Base-by-base conservation (phyloP, 1,284 basidiomycete species). In the Cystobasidium pallidum region DNA sequence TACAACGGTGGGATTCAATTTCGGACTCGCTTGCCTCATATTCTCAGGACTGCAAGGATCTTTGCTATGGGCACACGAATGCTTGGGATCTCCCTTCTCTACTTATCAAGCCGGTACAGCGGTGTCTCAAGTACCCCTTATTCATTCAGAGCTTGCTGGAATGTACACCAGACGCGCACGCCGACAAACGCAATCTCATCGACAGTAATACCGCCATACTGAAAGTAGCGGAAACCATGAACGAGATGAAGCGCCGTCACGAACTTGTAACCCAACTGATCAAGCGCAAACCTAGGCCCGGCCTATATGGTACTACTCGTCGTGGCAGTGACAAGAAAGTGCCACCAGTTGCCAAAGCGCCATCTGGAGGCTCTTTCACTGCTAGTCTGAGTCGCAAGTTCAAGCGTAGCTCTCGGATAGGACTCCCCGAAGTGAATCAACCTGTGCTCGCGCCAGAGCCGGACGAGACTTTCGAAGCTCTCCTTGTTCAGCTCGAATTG, bases 71-170 rank as follows among this genome's bases (percentile, higher is more conserved):
- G 0, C 74, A 76, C 19, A 82, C 81, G 2, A 80, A 77, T 58
- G 81, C 82, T 2, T 83, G 82, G 82, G 81, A 83, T 64, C 75
- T 83, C 66, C 78, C 78, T 2, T 81, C 80, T 3, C 76, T 82
- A 15, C 77, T 83, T 49, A 83, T 83, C 79, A 83, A 83, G 74
- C 82, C 81, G 2, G 81, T 82, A 1, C 81, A 82, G 75, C 79
- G 81, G 4, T 80, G 78, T 80, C 76, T 74, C 59, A 81, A 80
- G 57, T 82, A 82, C 64, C 82, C 82, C 13, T 78, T 82, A 26
- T 79, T 82, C 8, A 75, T 82, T 34, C 77, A 79, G n/a, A 76
- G 81, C 64, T 80, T 82, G 55, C 64, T 81, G 21, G 76, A 76
- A 11, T 73, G 74, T n/a, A 82, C 82, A 1, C 75, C 77, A 19